These are phyloP conservation scores for Malassezia slooffiae DNA, from an alignment of 1,284 basidiomycete genomes.

Conservation along the genomic window DNA sequence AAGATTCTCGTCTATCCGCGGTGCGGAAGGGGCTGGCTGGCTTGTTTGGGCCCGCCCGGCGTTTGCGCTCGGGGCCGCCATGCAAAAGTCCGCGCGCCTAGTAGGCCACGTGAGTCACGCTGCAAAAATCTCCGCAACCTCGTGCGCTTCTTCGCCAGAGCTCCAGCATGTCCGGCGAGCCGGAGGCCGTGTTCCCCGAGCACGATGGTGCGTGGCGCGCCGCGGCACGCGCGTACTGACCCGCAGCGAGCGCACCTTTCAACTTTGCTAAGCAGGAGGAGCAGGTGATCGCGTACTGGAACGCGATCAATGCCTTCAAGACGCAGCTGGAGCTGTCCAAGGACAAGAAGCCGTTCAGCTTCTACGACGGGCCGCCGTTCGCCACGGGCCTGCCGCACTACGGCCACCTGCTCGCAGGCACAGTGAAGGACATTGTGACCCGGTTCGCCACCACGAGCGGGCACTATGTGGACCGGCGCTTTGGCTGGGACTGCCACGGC, in stretches of 20 bases:
- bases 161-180: neutral
- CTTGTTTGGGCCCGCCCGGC: neutral
- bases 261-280: slow-evolving; percentile 85
- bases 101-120: neutral
- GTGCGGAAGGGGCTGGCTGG: neutral
- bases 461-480: slow-evolving; percentile 83
- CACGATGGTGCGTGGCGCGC: slow-evolving; percentile 8
- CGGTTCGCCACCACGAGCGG: slow-evolving; percentile 88
- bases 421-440: slow-evolving; percentile 98
- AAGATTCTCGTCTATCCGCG: neutral
- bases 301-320: slow-evolving; percentile 92
- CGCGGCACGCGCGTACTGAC: neutral
- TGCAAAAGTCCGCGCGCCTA: neutral
- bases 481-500: slow-evolving; percentile 99
- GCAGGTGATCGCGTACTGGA: slow-evolving; percentile 84
- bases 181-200: slow-evolving; percentile 13
- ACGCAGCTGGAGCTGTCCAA: slow-evolving; percentile 85
- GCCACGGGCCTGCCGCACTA: slow-evolving; percentile 96
- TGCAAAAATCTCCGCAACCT: neutral
- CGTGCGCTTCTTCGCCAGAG: neutral
- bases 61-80: neutral
- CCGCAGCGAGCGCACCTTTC: slow-evolving; percentile 59
- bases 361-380: slow-evolving; percentile 97
- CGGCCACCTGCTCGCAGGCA: slow-evolving; percentile 56
- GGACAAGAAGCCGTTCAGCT: slow-evolving; percentile 76